A percentile compares a stretch with the other conserved stretches of the same genome.
Conservation (phyloP, 1,139 yeast genomes). For the Waltiozyma sp. region DNA sequence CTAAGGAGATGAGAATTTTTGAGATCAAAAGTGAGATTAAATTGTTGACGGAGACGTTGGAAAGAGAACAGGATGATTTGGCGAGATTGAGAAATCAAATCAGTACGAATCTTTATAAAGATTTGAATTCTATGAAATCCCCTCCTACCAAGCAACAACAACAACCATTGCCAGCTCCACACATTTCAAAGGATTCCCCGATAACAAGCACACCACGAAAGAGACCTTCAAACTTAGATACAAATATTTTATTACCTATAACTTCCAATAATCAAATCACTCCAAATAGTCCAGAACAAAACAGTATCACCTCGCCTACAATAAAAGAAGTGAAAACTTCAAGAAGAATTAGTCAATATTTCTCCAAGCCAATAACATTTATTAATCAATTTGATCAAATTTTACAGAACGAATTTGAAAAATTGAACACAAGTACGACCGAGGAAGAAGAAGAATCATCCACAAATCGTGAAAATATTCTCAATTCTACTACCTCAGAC, state of each 20-base stretch:
- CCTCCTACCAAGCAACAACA: too few relatives aligned
- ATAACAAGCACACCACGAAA: background rate
- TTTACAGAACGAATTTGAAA: conserved; percentile 56
- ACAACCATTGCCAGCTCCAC: conserved; percentile 19
- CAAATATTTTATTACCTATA: background rate
- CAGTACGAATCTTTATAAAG: conserved; percentile 29
- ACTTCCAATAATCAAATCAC: conserved; percentile 1
- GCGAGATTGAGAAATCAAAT: conserved; percentile 34
- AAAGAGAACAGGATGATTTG: conserved; percentile 24
- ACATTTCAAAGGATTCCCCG: background rate
- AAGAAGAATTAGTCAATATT: conserved; percentile 13
- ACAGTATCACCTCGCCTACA: too few relatives aligned
- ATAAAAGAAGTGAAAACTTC: conserved; percentile 1
- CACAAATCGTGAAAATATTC: background rate
- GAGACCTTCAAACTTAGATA: background rate
- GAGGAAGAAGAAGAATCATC: conserved; percentile 4
- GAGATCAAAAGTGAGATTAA: conserved; percentile 12
- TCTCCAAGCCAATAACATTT: conserved; percentile 47
- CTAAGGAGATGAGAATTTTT: conserved; percentile 40
- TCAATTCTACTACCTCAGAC: conserved; percentile 2
- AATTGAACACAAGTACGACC: conserved; percentile 21
- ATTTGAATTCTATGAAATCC: conserved; percentile 26
- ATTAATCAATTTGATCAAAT: conserved; percentile 61
- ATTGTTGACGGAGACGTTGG: conserved; percentile 20
- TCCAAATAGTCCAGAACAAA: background rate